phyloP scores from a whole-genome alignment of 345 rosid genomes.

The Durio zibethinus region DNA sequence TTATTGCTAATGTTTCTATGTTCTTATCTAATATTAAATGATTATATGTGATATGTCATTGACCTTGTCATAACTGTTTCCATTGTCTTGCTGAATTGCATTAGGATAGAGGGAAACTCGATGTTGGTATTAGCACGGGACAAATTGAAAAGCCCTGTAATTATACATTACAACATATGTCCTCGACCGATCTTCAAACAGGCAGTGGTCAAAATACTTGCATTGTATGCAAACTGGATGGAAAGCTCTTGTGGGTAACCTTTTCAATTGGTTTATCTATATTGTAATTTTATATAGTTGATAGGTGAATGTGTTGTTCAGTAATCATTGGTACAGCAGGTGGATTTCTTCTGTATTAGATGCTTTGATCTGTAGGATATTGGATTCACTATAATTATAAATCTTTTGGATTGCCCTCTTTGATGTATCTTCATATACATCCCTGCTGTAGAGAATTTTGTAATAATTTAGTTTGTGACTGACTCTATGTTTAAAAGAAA shows the following conservation, averaged over 20 bases:
- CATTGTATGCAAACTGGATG: constrained; percentile 43
- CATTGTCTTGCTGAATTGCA: constrained; percentile 37
- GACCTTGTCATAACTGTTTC: constrained; percentile 18
- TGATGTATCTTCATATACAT: not conserved
- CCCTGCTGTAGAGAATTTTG: constrained; percentile 2
- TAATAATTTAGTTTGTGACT: not conserved
- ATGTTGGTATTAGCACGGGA: constrained; percentile 29
- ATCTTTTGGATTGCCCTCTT: not conserved
- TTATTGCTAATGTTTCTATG: not conserved
- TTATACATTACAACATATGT: constrained; percentile 11
- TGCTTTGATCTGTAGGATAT: not conserved
- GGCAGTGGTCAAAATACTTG: constrained; percentile 28
- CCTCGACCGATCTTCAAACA: constrained; percentile 5
- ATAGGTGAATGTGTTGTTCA: not conserved
- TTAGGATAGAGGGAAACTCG: constrained; percentile 59
- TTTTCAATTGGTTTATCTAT: constrained; percentile 6
- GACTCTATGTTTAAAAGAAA: not conserved
- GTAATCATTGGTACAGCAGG: not conserved
- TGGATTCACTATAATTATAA: not conserved
- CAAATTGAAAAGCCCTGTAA: constrained; percentile 25
- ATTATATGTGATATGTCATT: not conserved
- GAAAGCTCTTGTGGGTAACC: constrained; percentile 48
- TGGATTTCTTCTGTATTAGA: not conserved
- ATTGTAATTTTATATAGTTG: not conserved
- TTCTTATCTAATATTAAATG: not conserved